Evolutionary conservation across 2,329 filamentous ascomycete genomes (phyloP), one percentile per base, ranked within the genome.

Genomic region (Calonectria pteridis): DNA sequence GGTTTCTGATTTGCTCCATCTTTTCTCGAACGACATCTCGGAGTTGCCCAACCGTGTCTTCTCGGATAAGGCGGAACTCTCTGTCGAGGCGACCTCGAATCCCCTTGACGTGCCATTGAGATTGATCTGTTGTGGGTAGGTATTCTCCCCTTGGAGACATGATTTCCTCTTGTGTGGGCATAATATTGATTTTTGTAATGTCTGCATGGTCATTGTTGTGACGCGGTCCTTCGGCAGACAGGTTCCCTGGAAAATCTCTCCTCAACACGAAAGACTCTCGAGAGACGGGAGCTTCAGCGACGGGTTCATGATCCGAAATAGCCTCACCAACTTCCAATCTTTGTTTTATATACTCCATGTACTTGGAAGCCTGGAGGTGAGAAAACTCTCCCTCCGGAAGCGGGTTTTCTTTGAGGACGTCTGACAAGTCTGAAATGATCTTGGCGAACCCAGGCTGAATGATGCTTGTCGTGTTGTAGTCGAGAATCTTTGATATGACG

Each of bases 1-100:
- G 55, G 18, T 40, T 40, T 18, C 14, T 23, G 26, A 62, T 62
- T 28, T 62, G 33, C 23, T 62, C 55, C 55, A 62, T 62, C n/a
- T 62, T 62, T 37, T 62, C 55, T 18, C 55, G 55, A 28, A 62
- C 55, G 18, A 23, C 33, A n/a, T 62, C 55, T 46, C 88, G 84
- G 6, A 92, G 82, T 71, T 90, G 87, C 85, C 1, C 55, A 62
- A 62, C 23, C 1, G 55, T 62, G 31, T 62, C 55, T 23, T 62
- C 55, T 28, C 55, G 40, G 23, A 91, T 79, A 1, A 91, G 85
- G 20, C 90, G 86, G 63, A 92, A 92, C 68, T 91, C 87, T 69
- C 87, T 83, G 78, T 91, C 90, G 0, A 92, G 79, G 1, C 89
- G 84, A 2, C 89, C 88, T 6, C 79, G 81, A 14, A 62, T 62